Evolutionary conservation across 2,329 filamentous ascomycete species (phyloP).

Genomic region (Sarocladiaceae sp.): DNA sequence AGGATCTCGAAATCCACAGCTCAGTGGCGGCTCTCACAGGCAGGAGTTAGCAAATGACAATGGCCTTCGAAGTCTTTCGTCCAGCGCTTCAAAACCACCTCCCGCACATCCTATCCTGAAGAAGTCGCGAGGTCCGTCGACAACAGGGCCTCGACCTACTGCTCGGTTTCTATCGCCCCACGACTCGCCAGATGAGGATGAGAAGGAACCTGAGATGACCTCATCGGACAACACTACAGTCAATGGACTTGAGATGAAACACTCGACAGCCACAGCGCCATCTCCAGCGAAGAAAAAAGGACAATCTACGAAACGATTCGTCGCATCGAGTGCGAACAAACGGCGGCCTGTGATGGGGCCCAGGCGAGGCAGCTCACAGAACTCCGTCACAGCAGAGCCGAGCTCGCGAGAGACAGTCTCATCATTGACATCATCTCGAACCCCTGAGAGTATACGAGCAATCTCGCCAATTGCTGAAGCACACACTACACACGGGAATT

Average conservation of each 20-base stretch:
- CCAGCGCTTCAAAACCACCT: slow-evolving; percentile 38
- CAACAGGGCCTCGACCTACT: slow-evolving; percentile 51
- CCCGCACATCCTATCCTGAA: slow-evolving; percentile 56
- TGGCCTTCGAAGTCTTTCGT: slow-evolving; percentile 25
- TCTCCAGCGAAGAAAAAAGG: slow-evolving; percentile 24
- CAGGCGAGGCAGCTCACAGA: slow-evolving; percentile 44
- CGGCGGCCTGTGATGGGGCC: slow-evolving; percentile 38
- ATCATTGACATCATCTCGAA: too few relatives aligned
- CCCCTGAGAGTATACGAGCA: background rate
- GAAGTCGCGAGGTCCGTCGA: slow-evolving; percentile 51
- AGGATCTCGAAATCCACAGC: background rate
- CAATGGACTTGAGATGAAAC: slow-evolving; percentile 26
- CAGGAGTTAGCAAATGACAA: background rate
- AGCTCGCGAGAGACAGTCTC: slow-evolving; percentile 26
- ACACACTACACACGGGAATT: background rate
- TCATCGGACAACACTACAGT: slow-evolving; percentile 37
- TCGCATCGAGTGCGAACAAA: slow-evolving; percentile 39
- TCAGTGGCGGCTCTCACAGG: background rate
- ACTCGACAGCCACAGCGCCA: slow-evolving; percentile 19
- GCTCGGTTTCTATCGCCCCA: slow-evolving; percentile 57
- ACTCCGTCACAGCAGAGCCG: slow-evolving; percentile 31
- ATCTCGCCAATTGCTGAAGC: background rate
- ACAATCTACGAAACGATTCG: slow-evolving; percentile 32
- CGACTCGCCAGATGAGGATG: slow-evolving; percentile 40
- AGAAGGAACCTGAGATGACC: slow-evolving; percentile 26